phyloP scores from a whole-genome alignment of 2,329 filamentous ascomycete genomes.

The Calonectria pauciramosa region DNA sequence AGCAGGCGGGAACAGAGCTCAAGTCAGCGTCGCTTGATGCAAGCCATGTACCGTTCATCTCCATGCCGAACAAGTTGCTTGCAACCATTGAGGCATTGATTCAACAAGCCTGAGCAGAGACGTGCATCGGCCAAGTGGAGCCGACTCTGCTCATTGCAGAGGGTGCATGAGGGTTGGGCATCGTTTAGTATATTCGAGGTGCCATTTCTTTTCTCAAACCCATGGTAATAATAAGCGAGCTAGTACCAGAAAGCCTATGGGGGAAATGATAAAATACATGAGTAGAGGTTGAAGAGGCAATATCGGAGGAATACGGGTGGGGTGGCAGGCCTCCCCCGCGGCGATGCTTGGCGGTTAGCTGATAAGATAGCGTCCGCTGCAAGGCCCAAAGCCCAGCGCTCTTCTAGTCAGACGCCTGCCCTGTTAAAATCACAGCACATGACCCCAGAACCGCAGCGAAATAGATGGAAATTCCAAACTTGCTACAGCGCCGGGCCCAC shows the following conservation, averaged over 20 bases:
- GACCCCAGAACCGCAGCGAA: background rate
- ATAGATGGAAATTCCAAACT: background rate
- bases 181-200: background rate
- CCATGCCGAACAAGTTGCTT: background rate
- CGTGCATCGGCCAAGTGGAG: background rate
- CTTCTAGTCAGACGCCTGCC: background rate
- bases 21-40: background rate
- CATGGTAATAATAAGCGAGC: background rate
- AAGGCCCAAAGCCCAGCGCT: background rate
- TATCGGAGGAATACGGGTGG: background rate
- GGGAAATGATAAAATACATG: background rate
- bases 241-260: background rate
- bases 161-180: background rate
- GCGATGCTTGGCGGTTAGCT: background rate
- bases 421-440: background rate
- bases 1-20: background rate
- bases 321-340: background rate
- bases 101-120: background rate
- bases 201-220: background rate
- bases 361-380: background rate
- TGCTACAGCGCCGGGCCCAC: background rate
- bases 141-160: background rate
- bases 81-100: background rate
- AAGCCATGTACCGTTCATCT: conserved; percentile 6
- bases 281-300: background rate